phyloP scores from a whole-genome alignment of 176 grass and related monocot species.

The Poa annua region DNA sequence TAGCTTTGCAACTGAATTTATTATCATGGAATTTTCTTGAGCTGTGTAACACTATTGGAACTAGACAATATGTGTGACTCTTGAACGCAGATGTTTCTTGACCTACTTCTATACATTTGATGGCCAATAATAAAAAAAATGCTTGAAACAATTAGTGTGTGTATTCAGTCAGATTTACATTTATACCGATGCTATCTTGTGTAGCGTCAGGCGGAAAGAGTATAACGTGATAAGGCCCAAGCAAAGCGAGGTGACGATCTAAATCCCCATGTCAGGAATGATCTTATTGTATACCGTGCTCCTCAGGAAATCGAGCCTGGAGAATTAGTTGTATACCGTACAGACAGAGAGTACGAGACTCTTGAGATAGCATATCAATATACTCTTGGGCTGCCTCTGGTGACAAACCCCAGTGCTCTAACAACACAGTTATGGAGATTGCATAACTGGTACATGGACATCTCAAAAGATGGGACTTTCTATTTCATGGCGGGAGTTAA shows the following conservation, averaged over 20 bases:
- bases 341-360: too few relatives aligned
- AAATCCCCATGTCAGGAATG: slow-evolving; percentile 69
- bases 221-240: slow-evolving; percentile 80
- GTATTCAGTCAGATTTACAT: slow-evolving; percentile 35
- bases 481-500: too few relatives aligned
- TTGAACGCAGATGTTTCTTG: neutral
- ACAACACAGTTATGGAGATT: too few relatives aligned
- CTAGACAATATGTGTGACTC: neutral
- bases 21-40: slow-evolving; percentile 12
- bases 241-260: slow-evolving; percentile 79
- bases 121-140: slow-evolving; percentile 7
- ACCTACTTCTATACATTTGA: slow-evolving; percentile 19
- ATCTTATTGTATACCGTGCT: slow-evolving; percentile 87
- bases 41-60: slow-evolving; percentile 10
- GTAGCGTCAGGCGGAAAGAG: slow-evolving; percentile 93
- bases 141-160: slow-evolving; percentile 1
- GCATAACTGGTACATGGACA: too few relatives aligned
- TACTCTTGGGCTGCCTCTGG: too few relatives aligned
- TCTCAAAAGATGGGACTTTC: too few relatives aligned
- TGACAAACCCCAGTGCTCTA: too few relatives aligned
- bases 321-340: too few relatives aligned
- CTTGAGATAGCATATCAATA: too few relatives aligned
- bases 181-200: slow-evolving; percentile 42
- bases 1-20: slow-evolving; percentile 11
- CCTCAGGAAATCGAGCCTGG: too few relatives aligned